Base-by-base conservation (phyloP, 108 stramenopile genomes). In the Schizochytrium sp. region DNA sequence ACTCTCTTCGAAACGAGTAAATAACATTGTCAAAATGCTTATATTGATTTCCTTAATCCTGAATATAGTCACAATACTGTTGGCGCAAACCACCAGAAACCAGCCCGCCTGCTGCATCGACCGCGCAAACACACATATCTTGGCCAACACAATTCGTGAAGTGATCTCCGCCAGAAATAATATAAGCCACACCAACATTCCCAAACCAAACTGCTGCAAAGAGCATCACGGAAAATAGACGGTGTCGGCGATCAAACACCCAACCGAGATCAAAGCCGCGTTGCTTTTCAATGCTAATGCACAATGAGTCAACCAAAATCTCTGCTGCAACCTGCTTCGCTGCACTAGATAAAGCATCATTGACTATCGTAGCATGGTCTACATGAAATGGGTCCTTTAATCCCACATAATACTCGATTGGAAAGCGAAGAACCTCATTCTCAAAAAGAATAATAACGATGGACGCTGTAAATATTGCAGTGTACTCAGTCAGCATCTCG, bases 131-230 rank as follows among this genome's bases (percentile, higher is more conserved):
- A 44, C 64, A 69, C 64, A 69, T 69, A 44, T 3, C 28, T 44
- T 69, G 8, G 1, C 64, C 64, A 8, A 38, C 12, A 38, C 64
- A 69, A 15, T 69, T 69, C 5, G 64, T 44, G 3, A 69, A 69
- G 64, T 7, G 15, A 69, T 69, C 64, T 38, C 64, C 3, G 10
- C 64, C 12, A 15, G 12, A 13, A 2, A 69, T 69, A 44, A 69
- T 69, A 12, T 44, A 38, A 10, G 42, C 64, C 19, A 69, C 5
- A 44, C 42, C 64, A 10, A 15, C 15, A 38, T 69, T 69, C 19
- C 64, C 64, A 69, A 69, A 69, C 64, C 64, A 69, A 10, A 44
- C 44, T 69, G 64, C 64, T 5, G 64, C 64, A 38, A 69, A 69
- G 64, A 69, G 44, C 15, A 69, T 69, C 42, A 69, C 19, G 42